phyloP scores from a whole-genome alignment of 768 basidiomycete genomes.

The Pisolithus albus region DNA sequence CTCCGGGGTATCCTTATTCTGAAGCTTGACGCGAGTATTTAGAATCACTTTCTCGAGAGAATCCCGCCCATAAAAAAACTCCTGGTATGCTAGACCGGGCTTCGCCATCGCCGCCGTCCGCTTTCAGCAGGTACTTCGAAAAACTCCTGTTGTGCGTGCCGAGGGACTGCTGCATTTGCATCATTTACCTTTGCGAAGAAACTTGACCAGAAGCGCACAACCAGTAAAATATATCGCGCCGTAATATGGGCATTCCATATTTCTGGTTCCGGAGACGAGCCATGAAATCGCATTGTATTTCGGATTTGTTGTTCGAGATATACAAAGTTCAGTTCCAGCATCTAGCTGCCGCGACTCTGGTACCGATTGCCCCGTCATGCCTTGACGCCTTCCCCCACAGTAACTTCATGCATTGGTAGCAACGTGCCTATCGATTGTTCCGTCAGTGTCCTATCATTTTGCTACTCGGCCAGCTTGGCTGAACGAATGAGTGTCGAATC shows the following conservation, averaged over 20 bases:
- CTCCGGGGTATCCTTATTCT: too few species aligned
- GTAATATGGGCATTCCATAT: slow-evolving; percentile 25
- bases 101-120: slow-evolving; percentile 70
- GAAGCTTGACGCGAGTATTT: too few species aligned
- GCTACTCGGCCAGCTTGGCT: slow-evolving; percentile 48
- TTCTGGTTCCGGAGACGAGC: slow-evolving; percentile 62
- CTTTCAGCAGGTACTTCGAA: slow-evolving; percentile 62
- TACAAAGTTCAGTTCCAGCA: slow-evolving; percentile 70
- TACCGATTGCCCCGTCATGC: slow-evolving; percentile 71
- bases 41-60: slow-evolving; percentile 83
- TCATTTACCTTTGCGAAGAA: slow-evolving; percentile 81
- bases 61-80: slow-evolving; percentile 81
- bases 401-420: slow-evolving; percentile 56
- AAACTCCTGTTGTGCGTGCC: slow-evolving; percentile 74
- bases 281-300: slow-evolving; percentile 73
- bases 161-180: slow-evolving; percentile 83
- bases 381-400: slow-evolving; percentile 70
- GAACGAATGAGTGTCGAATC: slow-evolving; percentile 60
- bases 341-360: slow-evolving; percentile 67
- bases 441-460: slow-evolving; percentile 80
- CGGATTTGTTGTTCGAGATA: slow-evolving; percentile 70
- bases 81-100: slow-evolving; percentile 84
- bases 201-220: slow-evolving; percentile 46
- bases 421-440: slow-evolving; percentile 76
- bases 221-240: slow-evolving; percentile 11